phyloP scores from a whole-genome alignment of 1,284 basidiomycete species.

The Fomitopsis betulina region DNA sequence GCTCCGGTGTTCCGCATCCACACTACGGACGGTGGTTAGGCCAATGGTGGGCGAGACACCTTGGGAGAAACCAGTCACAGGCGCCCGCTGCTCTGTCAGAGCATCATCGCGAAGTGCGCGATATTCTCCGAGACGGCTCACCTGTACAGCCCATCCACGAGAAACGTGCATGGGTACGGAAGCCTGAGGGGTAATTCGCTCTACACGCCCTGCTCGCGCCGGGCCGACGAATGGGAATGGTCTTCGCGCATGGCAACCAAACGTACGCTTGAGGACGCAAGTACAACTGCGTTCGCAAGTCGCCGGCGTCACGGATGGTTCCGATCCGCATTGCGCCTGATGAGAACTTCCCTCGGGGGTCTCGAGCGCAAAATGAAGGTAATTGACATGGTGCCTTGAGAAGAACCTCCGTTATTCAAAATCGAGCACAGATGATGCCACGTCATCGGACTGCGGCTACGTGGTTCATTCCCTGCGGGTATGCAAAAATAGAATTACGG shows the following conservation, averaged over 20 bases:
- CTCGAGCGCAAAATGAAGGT: background rate
- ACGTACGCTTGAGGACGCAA: background rate
- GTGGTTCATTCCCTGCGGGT: background rate
- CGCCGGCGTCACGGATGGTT: background rate
- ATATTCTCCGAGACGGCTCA: slow-evolving; percentile 5
- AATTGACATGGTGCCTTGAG: background rate
- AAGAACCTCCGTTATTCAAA: background rate
- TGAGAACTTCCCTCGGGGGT: too few species aligned
- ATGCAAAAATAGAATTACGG: background rate
- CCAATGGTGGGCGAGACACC: background rate
- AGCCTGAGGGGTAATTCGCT: background rate
- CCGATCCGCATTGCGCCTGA: background rate
- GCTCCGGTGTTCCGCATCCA: background rate
- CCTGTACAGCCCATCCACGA: background rate
- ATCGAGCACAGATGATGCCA: background rate
- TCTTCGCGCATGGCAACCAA: background rate
- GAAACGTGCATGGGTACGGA: background rate
- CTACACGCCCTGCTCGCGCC: background rate
- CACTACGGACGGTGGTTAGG: background rate
- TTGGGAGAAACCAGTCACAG: background rate
- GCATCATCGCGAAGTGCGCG: background rate
- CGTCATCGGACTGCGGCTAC: background rate
- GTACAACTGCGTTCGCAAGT: background rate
- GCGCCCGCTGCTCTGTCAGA: slow-evolving; percentile 7
- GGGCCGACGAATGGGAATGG: background rate